A percentile compares a stretch with the other conserved stretches of the same genome.
Conservation (phyloP, 257 asterid genomes). For the Datura wrightii region DNA sequence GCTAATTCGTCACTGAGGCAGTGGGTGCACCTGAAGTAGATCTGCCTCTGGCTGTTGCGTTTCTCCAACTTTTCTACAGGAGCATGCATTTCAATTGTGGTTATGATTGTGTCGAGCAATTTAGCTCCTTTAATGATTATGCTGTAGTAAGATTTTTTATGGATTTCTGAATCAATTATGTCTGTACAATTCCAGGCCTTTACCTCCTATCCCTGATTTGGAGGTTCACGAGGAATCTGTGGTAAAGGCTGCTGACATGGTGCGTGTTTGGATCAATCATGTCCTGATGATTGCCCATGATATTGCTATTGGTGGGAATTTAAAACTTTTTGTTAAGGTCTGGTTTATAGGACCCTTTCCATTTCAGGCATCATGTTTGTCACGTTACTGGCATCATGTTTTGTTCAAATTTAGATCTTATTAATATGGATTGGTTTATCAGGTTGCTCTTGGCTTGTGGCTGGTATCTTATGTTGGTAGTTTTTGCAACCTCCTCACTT, state of each 20-base stretch:
- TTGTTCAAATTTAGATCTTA: constrained; percentile 29
- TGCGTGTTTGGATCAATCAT: constrained; percentile 70
- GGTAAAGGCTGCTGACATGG: constrained; percentile 72
- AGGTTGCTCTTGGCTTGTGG: constrained; percentile 78
- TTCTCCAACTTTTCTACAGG: background rate
- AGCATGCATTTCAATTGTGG: background rate
- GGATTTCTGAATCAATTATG: background rate
- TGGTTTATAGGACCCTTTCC: constrained; percentile 18
- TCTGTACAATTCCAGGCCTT: constrained; percentile 60
- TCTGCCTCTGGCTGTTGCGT: constrained; percentile 23
- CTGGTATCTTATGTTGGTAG: constrained; percentile 75
- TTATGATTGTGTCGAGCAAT: background rate
- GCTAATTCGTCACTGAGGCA: background rate
- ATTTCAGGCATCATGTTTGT: constrained; percentile 29
- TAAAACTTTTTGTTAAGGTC: constrained; percentile 71
- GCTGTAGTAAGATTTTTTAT: background rate
- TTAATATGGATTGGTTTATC: constrained; percentile 38
- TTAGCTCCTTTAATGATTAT: background rate
- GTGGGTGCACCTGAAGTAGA: constrained; percentile 2
- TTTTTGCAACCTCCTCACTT: constrained; percentile 75
- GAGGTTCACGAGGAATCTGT: constrained; percentile 76
- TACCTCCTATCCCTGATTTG: constrained; percentile 95
- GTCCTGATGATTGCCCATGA: constrained; percentile 69
- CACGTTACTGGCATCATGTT: constrained; percentile 21
- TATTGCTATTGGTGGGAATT: constrained; percentile 72